Base-by-base conservation (phyloP, 2,329 filamentous ascomycete genomes). In the Exophiala bonariae region DNA sequence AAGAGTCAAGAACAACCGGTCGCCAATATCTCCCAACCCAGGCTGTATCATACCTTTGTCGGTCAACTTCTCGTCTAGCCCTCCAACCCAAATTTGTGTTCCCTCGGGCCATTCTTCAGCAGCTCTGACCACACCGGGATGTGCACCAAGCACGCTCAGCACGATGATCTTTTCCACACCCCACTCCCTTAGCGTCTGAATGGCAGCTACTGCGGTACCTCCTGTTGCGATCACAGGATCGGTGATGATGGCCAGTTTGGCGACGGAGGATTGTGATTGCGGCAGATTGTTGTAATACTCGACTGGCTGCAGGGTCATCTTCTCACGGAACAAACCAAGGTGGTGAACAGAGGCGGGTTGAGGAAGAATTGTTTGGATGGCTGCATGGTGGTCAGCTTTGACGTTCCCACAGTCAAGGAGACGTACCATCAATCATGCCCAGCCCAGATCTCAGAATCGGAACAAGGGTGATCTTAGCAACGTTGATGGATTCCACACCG, bases 271-370 rank as follows among this genome's bases (percentile, higher is more conserved):
- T 57, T 35, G 62, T 51, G 22, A 68, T 53, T 39, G 63, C 28
- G 90, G 90, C 16, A 96, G 83, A 70, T 96, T 96, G 77, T 96
- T 96, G 80, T 96, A 96, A 79, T 96, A 96, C 71, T 96, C 91
- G 49, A 96, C 91, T 3, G 91, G 89, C 61, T 89, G 83, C 47
- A 96, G 83, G 35, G 88, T 92, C 47, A 82, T 82, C 50, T 87
- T 89, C 66, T 96, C 91, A 63, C 91, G 89, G 77, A 92, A 97
- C 63, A 97, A 85, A 57, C 93, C 92, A 6, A 97, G 85, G 67
- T 97, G 92, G 73, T 97, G 90, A 55, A 96, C 81, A 5, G 90
- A 85, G 23, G 92, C 87, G 11, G 89, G 80, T 30, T 70, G 65
- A 14, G 92, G 91, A 49, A 97, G 88, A 61, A 97, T 78, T 20